Base-by-base conservation (phyloP, 192 early-diverging fungal species). In the Backusella morwellensis region DNA sequence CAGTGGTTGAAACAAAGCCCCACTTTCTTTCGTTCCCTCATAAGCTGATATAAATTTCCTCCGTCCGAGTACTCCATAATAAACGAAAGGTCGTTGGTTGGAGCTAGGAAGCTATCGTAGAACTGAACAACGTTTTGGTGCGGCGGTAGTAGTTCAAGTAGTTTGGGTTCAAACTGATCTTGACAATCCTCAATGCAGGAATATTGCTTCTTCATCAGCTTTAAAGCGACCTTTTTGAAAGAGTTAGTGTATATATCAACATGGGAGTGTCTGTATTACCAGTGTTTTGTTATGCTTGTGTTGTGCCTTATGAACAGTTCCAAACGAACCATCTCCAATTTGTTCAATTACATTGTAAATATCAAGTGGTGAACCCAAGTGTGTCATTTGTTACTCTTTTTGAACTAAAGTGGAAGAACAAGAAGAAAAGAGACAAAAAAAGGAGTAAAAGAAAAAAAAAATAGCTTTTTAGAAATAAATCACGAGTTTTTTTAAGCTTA, bases 51-150 rank as follows among this genome's bases (percentile, higher is more conserved):
- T 41, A 99, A 83, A 82, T 98, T 97, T 32, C 93, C 95, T 9
- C 77, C 73, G 69, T 99, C 96, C 92, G 96, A 95, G 73, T 90
- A 94, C 80, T 99, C 97, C 82, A 99, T 97, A 2, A 99, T 95
- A 82, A 99, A 95, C 75, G 90, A 90, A 6, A 97, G 90, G 77
- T 95, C 93, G 79, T 92, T 91, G 52, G 91, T 74, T 14, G 73
- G 81, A 35, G 89, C 85, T 21, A 96, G 88, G 74, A 97, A 91
- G 47, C 95, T 95, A 47, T 98, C 96, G 44, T 90, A 86, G 17
- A 98, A 85, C 17, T 85, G 85, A 66, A 99, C 89, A 70, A 99
- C 92, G 81, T 97, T 94, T 3, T 88, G 87, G 76, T 98, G 95
- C 77, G 90, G 86, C 47, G 88, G 90, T 35, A 96, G 81, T 36